These are phyloP conservation scores for Eucalyptus urophylla DNA, from an alignment of 345 rosid genomes.

Conservation along the genomic window DNA sequence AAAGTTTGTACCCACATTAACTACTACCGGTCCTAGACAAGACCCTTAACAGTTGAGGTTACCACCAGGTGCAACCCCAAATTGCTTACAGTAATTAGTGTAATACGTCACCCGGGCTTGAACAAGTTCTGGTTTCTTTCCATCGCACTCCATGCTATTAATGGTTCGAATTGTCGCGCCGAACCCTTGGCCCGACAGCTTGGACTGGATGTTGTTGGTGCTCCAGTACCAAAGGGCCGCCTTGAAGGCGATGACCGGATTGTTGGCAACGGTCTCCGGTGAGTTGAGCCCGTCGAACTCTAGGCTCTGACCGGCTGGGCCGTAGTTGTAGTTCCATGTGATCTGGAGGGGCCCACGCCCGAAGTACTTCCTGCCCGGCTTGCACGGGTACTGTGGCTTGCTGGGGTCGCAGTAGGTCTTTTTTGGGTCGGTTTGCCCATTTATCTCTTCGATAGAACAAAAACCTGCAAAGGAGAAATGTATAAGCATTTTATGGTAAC, in stretches of 20 bases:
- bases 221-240: slow-evolving; percentile 50
- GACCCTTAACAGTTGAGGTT: not conserved
- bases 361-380: slow-evolving; percentile 16
- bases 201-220: slow-evolving; percentile 15
- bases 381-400: slow-evolving; percentile 10
- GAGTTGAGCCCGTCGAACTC: slow-evolving; percentile 13
- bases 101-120: slow-evolving; percentile 14
- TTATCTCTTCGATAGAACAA: slow-evolving; percentile 8
- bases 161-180: slow-evolving; percentile 42
- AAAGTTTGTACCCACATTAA: not conserved
- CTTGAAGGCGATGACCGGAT: slow-evolving; percentile 25
- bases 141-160: slow-evolving; percentile 35
- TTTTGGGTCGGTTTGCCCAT: not conserved
- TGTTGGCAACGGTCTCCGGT: slow-evolving; percentile 28
- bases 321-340: slow-evolving; percentile 48
- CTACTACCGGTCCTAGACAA: not conserved
- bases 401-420: slow-evolving; percentile 7
- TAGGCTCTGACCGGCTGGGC: slow-evolving; percentile 23
- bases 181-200: slow-evolving; percentile 23
- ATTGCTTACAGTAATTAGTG: slow-evolving; percentile 19
- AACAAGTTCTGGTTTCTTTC: slow-evolving; percentile 8
- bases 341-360: slow-evolving; percentile 53
- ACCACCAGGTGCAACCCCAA: not conserved
- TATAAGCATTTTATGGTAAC: not conserved
- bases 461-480: not conserved